A percentile compares a stretch with the other conserved stretches of the same genome.
phyloP scores from a whole-genome alignment of 106 monocot species.

The Amphibolis antarctica region DNA sequence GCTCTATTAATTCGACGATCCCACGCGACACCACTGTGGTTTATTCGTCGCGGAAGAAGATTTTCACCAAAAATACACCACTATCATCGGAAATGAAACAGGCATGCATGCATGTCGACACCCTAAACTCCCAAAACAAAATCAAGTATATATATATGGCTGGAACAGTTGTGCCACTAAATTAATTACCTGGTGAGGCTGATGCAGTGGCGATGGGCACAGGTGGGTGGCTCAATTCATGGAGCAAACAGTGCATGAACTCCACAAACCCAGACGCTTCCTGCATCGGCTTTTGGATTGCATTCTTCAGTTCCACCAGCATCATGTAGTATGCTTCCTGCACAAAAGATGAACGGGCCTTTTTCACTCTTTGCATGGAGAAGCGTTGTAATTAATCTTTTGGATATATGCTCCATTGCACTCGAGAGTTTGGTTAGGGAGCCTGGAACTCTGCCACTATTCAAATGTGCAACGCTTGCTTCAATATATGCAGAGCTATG shows the following conservation, averaged over 20 bases:
- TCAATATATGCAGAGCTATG: too few species aligned
- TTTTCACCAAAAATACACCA: too few species aligned
- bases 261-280: constrained; percentile 11
- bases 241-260: constrained; percentile 13
- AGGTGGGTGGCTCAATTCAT: constrained; percentile 4
- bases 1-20: too few species aligned
- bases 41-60: too few species aligned
- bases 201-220: neutral
- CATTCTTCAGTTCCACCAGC: constrained; percentile 8
- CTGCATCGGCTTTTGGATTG: constrained; percentile 13
- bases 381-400: neutral
- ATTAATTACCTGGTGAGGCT: neutral
- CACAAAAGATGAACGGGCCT: neutral
- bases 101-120: too few species aligned
- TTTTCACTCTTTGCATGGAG: neutral
- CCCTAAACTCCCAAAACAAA: too few species aligned
- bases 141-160: too few species aligned
- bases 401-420: neutral
- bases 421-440: too few species aligned
- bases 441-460: too few species aligned
- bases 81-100: too few species aligned
- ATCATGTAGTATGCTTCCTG: constrained; percentile 18
- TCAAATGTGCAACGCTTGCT: too few species aligned
- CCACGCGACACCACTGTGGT: too few species aligned
- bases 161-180: neutral